phyloP scores from a whole-genome alignment of 495 filamentous ascomycete species.

The Podospora pseudocomata region DNA sequence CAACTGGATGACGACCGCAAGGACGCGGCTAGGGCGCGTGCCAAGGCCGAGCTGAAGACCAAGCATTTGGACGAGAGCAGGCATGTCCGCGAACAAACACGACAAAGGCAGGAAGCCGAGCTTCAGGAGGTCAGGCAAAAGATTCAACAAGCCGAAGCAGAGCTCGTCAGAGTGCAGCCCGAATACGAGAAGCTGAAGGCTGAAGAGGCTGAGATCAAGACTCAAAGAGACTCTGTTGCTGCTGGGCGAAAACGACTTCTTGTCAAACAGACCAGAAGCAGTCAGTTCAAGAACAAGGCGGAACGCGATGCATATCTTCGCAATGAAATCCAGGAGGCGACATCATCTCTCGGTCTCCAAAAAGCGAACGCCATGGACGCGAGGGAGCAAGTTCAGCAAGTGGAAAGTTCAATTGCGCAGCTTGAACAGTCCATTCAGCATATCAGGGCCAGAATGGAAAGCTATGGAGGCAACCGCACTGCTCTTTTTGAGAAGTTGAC shows the following conservation, averaged over 20 bases:
- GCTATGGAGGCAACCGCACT: conserved; percentile 68
- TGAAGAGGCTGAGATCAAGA: conserved; percentile 64
- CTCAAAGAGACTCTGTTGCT: conserved; percentile 71
- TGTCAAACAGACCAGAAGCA: conserved; percentile 89
- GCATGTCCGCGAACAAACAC: conserved; percentile 68
- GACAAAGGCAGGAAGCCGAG: conserved; percentile 65
- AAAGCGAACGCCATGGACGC: conserved; percentile 79
- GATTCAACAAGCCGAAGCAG: conserved; percentile 72
- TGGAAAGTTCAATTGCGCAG: conserved; percentile 65
- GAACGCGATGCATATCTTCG: conserved; percentile 84
- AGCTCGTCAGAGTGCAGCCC: conserved; percentile 68
- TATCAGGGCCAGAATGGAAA: conserved; percentile 70
- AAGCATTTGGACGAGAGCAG: conserved; percentile 78
- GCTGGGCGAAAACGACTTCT: conserved; percentile 75
- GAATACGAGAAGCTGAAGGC: conserved; percentile 68
- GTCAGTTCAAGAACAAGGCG: conserved; percentile 79
- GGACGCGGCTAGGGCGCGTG: conserved; percentile 68
- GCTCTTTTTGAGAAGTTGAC: conserved; percentile 68
- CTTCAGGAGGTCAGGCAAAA: conserved; percentile 66
- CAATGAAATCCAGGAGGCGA: conserved; percentile 76
- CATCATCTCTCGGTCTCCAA: conserved; percentile 67
- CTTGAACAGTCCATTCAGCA: conserved; percentile 69
- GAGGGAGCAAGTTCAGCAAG: conserved; percentile 74
- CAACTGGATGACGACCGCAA: conserved; percentile 88
- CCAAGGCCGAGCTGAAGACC: conserved; percentile 79